Evolutionary conservation across 495 filamentous ascomycete genomes (phyloP).

Genomic region (Xylaria venustula): DNA sequence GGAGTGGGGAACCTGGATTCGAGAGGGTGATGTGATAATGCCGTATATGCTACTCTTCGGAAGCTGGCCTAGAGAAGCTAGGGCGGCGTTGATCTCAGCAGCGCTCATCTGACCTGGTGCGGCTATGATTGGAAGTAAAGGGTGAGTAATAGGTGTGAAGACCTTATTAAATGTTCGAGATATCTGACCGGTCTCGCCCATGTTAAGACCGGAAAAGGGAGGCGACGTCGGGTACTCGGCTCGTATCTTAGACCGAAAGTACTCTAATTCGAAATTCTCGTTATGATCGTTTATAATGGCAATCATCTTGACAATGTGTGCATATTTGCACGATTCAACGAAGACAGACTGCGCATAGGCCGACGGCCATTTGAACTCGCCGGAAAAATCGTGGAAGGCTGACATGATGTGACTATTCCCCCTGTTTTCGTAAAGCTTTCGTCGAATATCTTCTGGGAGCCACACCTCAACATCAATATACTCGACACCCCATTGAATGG

Average conservation of each 20-base stretch:
- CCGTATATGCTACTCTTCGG: conserved; percentile 78
- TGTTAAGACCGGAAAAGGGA: conserved; percentile 78
- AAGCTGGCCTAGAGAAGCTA: conserved; percentile 75
- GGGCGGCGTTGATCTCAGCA: conserved; percentile 75
- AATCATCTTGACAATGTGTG: conserved; percentile 88
- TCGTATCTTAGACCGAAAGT: conserved; percentile 77
- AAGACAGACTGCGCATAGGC: conserved; percentile 66
- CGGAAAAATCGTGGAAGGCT: conserved; percentile 83
- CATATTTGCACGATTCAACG: conserved; percentile 65
- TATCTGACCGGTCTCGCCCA: conserved; percentile 79
- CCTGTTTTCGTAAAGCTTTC: conserved; percentile 62
- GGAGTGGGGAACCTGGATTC: conserved; percentile 66
- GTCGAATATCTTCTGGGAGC: conserved; percentile 74
- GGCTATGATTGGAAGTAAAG: conserved; percentile 77
- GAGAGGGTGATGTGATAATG: conserved; percentile 62
- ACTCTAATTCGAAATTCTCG: conserved; percentile 84
- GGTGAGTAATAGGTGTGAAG: conserved; percentile 84
- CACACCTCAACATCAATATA: conserved; percentile 86
- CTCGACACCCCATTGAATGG: conserved; percentile 82
- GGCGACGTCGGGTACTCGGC: conserved; percentile 60
- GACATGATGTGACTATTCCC: conserved; percentile 81
- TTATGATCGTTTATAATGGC: conserved; percentile 72
- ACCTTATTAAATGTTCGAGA: conserved; percentile 77
- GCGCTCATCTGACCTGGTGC: conserved; percentile 81
- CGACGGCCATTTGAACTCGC: conserved; percentile 78